Base-by-base conservation (phyloP, 129 eudicot species). In the Arctium lappa region DNA sequence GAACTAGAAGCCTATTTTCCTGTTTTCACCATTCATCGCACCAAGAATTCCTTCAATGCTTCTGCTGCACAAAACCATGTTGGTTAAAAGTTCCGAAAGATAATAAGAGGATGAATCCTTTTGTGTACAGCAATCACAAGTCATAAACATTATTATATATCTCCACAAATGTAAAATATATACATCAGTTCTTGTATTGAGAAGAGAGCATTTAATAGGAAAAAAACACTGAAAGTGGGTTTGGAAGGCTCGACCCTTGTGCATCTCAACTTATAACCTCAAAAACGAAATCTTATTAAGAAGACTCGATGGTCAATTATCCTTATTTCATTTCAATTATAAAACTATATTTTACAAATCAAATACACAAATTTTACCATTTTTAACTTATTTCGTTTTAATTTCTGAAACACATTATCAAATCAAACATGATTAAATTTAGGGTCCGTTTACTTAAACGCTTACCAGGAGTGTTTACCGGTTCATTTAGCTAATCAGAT, bases 1-100 rank as follows among this genome's bases (percentile, higher is more conserved):
- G 93, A 96, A 53, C 83, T 96, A 46, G 97, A 96, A 77, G 63
- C 95, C 0, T 91, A 88, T 73, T 96, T 76, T 84, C 98, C 99
- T 12, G 93, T 93, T 83, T 90, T 89, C 79, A 82, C 74, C 62
- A 83, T 85, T 75, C 74, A 79, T 69, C 75, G 8, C n/a, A n/a
- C 72, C 36, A 83, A 81, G 44, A 81, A 74, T 27, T 79, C 29
- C 68, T 4, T 29, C 18, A 16, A 18, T 16, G 22, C 68, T 60
- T 4, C 71, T 42, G 18, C 30, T 39, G 29, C 66, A 68, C 71
- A 66, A 66, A 66, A 66, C 13, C 34, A 27, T 66, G 71, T 7
- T 66, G 31, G 68, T n/a, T n/a, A 44, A 83, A 36, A n/a, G 30
- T 77, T 76, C 69, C 50, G 36, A 69, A 11, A 9, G 3, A 10